These are phyloP conservation scores for Daphne laureola DNA, from an alignment of 441 rosid genomes.

Conservation along the genomic window DNA sequence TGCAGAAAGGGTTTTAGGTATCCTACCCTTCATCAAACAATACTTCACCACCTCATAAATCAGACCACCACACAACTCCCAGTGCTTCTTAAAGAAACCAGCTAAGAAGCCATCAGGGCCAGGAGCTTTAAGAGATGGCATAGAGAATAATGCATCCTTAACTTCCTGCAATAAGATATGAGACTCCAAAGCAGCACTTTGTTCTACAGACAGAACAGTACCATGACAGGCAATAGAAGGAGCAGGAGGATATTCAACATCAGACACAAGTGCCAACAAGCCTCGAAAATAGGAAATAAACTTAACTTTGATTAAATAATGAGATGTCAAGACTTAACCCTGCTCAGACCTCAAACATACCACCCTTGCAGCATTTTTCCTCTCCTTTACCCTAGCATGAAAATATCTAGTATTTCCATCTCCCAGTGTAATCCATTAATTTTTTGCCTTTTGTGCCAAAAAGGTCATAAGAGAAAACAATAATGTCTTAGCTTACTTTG, in stretches of 20 bases:
- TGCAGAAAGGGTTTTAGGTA: background rate
- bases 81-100: background rate
- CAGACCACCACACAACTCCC: background rate
- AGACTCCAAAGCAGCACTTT: background rate
- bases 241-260: background rate
- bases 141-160: background rate
- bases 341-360: background rate
- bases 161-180: background rate
- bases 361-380: background rate
- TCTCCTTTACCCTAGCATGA: background rate
- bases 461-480: too few relatives aligned
- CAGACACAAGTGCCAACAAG: background rate
- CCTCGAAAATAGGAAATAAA: background rate
- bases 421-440: background rate
- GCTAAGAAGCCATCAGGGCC: background rate
- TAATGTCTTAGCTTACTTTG: too few relatives aligned
- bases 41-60: background rate
- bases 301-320: background rate
- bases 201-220: background rate
- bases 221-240: background rate
- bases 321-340: background rate
- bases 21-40: background rate
- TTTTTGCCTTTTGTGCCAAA: background rate
- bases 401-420: background rate
- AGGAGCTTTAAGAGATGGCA: background rate